Evolutionary conservation across 1,284 basidiomycete genomes (phyloP).

Genomic region (Puccinia novopanici): DNA sequence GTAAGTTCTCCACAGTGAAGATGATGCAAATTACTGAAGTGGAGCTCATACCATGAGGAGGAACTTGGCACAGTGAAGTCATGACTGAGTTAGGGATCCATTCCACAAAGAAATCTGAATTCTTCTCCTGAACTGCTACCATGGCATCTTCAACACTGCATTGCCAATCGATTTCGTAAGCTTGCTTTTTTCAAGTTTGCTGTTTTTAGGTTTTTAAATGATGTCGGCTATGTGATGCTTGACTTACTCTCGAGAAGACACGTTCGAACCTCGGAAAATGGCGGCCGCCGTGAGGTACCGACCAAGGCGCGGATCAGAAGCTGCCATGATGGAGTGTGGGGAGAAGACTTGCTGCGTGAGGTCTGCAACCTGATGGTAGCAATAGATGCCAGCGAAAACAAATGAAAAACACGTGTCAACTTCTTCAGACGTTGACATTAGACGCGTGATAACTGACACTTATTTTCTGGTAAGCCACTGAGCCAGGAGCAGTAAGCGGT

Average conservation of each 20-base stretch:
- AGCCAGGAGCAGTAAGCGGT: slow-evolving; percentile 58
- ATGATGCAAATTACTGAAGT: neutral
- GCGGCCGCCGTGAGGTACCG: slow-evolving; percentile 59
- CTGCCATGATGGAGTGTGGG: slow-evolving; percentile 60
- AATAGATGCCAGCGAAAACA: neutral
- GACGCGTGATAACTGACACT: slow-evolving; percentile 11
- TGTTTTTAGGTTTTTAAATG: no score
- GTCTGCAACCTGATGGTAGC: slow-evolving; percentile 56
- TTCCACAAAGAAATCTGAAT: slow-evolving; percentile 58
- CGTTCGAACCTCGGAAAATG: slow-evolving; percentile 58
- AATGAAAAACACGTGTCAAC: neutral
- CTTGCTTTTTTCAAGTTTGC: no score
- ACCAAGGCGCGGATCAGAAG: slow-evolving; percentile 58
- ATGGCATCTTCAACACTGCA: slow-evolving; percentile 58
- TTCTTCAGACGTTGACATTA: neutral
- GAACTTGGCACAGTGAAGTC: slow-evolving; percentile 58
- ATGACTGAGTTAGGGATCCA: slow-evolving; percentile 60
- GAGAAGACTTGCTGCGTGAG: slow-evolving; percentile 59
- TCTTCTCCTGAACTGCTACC: slow-evolving; percentile 58
- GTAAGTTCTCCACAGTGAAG: neutral
- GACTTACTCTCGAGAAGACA: slow-evolving; percentile 54
- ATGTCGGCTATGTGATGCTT: slow-evolving; percentile 44
- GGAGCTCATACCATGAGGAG: slow-evolving; percentile 34
- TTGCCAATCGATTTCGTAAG: slow-evolving; percentile 4
- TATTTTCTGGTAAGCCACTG: slow-evolving; percentile 58